Percentiles rank a stretch among this genome's conserved stretches.
These are phyloP conservation scores for Colletotrichum tofieldiae DNA, from an alignment of 2,329 filamentous ascomycete species.

Conservation along the genomic window DNA sequence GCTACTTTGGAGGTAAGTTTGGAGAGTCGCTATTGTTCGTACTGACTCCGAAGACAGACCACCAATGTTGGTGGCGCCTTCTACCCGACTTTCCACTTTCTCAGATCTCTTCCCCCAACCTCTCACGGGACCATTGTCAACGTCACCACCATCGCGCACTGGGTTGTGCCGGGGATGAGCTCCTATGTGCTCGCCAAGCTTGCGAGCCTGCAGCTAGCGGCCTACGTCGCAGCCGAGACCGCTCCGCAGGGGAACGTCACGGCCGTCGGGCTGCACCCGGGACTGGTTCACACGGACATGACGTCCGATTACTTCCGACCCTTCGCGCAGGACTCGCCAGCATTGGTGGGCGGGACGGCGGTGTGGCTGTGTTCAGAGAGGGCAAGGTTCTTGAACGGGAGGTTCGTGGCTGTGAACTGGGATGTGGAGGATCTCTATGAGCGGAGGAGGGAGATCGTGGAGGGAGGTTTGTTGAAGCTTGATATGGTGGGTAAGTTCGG, in stretches of 20 bases:
- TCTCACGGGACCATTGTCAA: conserved; percentile 47
- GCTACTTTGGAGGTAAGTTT: too few species aligned
- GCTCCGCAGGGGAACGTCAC: conserved; percentile 46
- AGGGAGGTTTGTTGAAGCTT: conserved; percentile 22
- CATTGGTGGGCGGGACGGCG: conserved; percentile 48
- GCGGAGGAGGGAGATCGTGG: conserved; percentile 24
- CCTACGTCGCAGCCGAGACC: conserved; percentile 51
- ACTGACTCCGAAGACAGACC: conserved; percentile 3
- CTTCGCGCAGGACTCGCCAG: conserved; percentile 50
- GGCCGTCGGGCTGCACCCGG: conserved; percentile 50
- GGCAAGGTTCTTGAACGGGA: conserved; percentile 52
- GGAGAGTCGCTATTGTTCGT: too few species aligned
- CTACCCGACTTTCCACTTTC: conserved; percentile 51
- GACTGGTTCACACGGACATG: conserved; percentile 52
- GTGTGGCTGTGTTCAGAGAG: conserved; percentile 49
- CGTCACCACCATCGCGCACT: conserved; percentile 45
- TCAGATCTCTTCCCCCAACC: conserved; percentile 27
- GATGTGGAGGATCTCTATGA: conserved; percentile 52
- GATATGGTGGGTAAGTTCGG: conserved; percentile 24
- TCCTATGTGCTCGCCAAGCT: conserved; percentile 52
- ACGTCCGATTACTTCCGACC: conserved; percentile 44
- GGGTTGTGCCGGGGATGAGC: conserved; percentile 44
- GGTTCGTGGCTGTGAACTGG: conserved; percentile 54
- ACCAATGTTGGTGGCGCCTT: conserved; percentile 60
- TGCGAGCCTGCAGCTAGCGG: conserved; percentile 49